phyloP scores from a whole-genome alignment of 1,284 basidiomycete species.

The Cystobasidium pallidum region DNA sequence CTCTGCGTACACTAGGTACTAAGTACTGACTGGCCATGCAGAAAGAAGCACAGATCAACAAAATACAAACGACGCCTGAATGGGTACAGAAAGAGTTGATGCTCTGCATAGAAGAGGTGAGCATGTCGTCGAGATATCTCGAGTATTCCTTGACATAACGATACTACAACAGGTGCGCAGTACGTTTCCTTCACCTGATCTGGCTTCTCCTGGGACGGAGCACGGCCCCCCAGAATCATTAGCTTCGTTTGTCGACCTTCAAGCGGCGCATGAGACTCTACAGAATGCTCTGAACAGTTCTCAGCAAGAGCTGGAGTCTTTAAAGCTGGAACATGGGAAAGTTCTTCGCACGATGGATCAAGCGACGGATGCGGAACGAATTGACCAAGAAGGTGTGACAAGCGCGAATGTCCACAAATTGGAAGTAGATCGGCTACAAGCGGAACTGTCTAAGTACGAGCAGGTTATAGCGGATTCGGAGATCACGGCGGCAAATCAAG shows the following conservation, averaged over 20 bases:
- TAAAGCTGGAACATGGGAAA: conserved; percentile 73
- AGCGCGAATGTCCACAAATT: conserved; percentile 61
- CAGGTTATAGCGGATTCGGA: conserved; percentile 73
- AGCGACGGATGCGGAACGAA: not conserved
- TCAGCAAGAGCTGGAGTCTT: conserved; percentile 71
- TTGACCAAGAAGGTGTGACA: not conserved
- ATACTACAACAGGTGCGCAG: conserved; percentile 67
- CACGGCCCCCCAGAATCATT: conserved; percentile 9
- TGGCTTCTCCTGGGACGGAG: conserved; percentile 11
- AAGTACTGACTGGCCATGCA: conserved; percentile 50
- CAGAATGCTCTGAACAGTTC: conserved; percentile 60
- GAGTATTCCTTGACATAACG: not conserved
- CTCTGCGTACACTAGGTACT: conserved; percentile 1
- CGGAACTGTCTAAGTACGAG: conserved; percentile 70
- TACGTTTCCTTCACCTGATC: conserved; percentile 60
- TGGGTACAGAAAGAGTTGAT: conserved; percentile 79
- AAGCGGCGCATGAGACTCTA: conserved; percentile 68
- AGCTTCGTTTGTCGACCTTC: conserved; percentile 55
- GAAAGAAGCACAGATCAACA: conserved; percentile 79
- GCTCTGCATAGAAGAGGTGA: conserved; percentile 81
- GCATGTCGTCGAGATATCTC: conserved; percentile 45
- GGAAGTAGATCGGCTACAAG: conserved; percentile 76
- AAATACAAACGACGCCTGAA: conserved; percentile 77
- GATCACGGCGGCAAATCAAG: conserved; percentile 76
- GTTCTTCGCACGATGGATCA: not conserved